These are phyloP conservation scores for Globisporangium barbulae DNA, from an alignment of 352 stramenopile species.

Conservation along the genomic window DNA sequence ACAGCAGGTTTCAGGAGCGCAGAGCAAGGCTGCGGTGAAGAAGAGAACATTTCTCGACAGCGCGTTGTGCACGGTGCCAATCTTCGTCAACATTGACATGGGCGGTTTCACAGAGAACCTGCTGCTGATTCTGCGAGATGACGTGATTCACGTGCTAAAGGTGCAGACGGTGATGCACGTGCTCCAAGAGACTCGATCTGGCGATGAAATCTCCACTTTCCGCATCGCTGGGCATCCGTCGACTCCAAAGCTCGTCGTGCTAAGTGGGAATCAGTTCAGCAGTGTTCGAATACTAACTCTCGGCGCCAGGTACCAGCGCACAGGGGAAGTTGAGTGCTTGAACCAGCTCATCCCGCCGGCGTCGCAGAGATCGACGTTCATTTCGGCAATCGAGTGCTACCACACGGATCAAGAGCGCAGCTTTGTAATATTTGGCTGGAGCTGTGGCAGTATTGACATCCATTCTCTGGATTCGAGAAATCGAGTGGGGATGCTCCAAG, in stretches of 20 bases:
- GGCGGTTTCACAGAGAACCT: conserved; percentile 44
- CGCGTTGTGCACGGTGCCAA: conserved; percentile 14
- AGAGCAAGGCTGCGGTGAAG: conserved; percentile 12
- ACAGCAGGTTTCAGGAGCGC: not conserved
- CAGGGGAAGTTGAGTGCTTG: not conserved
- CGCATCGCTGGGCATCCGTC: conserved; percentile 16
- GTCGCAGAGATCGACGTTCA: conserved; percentile 9
- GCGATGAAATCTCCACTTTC: conserved; percentile 24
- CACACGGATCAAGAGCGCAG: not conserved
- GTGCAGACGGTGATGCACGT: conserved; percentile 44
- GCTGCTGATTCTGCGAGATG: conserved; percentile 42
- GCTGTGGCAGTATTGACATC: conserved; percentile 41
- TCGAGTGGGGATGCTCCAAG: conserved; percentile 39
- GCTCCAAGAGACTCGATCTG: conserved; percentile 16
- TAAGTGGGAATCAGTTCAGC: conserved; percentile 10
- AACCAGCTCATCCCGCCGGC: not conserved
- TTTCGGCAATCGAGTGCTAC: conserved; percentile 22
- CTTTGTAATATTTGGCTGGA: conserved; percentile 51
- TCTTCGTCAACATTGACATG: conserved; percentile 58
- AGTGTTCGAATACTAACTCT: conserved; percentile 3
- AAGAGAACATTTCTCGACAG: conserved; percentile 19
- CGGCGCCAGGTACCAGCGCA: not conserved
- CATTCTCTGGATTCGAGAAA: conserved; percentile 20
- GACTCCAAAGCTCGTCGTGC: conserved; percentile 6
- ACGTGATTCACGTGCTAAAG: conserved; percentile 69